These are phyloP conservation scores for Alternaria sp. DNA, from an alignment of 2,329 filamentous ascomycete genomes.

Conservation along the genomic window DNA sequence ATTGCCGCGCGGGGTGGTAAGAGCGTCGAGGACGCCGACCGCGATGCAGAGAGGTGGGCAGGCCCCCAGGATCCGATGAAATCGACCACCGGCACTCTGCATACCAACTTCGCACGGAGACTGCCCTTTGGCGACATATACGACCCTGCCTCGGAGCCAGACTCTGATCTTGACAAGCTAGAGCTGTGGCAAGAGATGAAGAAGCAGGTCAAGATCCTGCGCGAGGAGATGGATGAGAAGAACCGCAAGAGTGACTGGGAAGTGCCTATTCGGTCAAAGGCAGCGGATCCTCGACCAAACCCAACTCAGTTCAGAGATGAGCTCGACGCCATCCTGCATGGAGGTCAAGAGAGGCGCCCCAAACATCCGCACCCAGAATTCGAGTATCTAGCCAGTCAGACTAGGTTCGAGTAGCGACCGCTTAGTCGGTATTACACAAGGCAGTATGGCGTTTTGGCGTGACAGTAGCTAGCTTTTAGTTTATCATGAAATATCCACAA, in stretches of 20 bases:
- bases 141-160: background rate
- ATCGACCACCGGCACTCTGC: conserved; percentile 8
- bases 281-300: background rate
- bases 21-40: conserved; percentile 8
- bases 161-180: conserved; percentile 43
- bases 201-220: conserved; percentile 51
- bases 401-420: background rate
- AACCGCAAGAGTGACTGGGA: background rate
- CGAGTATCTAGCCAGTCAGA: conserved; percentile 4
- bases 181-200: conserved; percentile 52
- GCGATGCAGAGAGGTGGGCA: conserved; percentile 27
- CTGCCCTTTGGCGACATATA: background rate
- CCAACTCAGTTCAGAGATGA: conserved; percentile 25
- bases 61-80: conserved; percentile 38
- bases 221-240: conserved; percentile 49
- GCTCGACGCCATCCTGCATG: conserved; percentile 31
- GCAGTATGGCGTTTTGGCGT: background rate
- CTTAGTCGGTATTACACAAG: background rate
- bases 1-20: conserved; percentile 38
- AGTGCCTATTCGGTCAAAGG: conserved; percentile 3
- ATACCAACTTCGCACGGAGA: conserved; percentile 9
- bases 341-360: conserved; percentile 5
- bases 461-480: background rate
- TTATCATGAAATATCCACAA: background rate
- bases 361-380: conserved; percentile 4